Base-by-base conservation (phyloP, 2,329 filamentous ascomycete species). In the Pseudomassariella vexata region DNA sequence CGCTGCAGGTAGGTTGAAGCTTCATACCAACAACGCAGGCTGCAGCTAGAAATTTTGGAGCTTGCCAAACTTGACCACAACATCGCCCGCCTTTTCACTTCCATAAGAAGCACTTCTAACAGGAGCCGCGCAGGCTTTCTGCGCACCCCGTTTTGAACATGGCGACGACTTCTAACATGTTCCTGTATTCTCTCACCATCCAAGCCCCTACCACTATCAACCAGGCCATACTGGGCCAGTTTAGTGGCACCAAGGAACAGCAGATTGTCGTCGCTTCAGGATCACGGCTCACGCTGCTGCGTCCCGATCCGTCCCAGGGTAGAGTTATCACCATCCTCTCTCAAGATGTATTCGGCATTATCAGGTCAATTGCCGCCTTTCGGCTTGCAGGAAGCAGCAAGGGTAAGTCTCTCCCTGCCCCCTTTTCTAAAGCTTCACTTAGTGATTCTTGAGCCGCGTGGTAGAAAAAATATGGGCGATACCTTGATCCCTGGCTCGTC, bases 151-250 rank as follows among this genome's bases (percentile, higher is more conserved):
- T n/a, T 39, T 34, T 28, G 24, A 73, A 56, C 57, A 96, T 96
- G 92, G 90, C 92, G 68, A 94, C 89, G 58, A 95, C 90, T 40
- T 95, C 89, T 46, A 90, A 90, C 60, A 94, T 95, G 87, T 95
- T 95, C 61, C 81, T 98, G 67, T 98, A 98, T 68, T 92, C 87
- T 53, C 73, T 98, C 67, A 96, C 92, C 48, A 82, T 99, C 53
- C 88, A 95, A 64, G 83, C 86, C 48, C 86, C 92, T 20, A 89
- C 88, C 46, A 84, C 87, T 38, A 79, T 95, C 52, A 88, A 83
- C 30, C 84, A 94, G 63, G 89, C 92, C 43, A 83, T 95, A 45
- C 74, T 95, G 38, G 94, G 92, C 49, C 90, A 96, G 65, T 96
- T 96, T 63, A 82, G 87, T 39, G 89, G 90, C 46, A 95, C 87